phyloP scores from a whole-genome alignment of 176 grass and related monocot genomes.

The Cenchrus purpureus region DNA sequence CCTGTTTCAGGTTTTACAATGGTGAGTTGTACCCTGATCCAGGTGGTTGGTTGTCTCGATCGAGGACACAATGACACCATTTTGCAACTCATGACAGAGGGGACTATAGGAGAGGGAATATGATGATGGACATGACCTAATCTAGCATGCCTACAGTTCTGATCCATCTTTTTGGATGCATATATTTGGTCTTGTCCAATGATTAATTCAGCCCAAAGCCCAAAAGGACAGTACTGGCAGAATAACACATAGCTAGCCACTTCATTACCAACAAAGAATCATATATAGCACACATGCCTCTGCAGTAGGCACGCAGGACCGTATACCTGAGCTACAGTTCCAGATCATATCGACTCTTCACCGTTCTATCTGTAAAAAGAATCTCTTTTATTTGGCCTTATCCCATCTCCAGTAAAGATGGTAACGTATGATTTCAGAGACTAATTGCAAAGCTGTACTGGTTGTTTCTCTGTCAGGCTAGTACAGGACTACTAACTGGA shows the following conservation, averaged over 20 bases:
- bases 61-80: not conserved
- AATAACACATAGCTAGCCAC: not conserved
- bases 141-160: not conserved
- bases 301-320: not conserved
- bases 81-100: not conserved
- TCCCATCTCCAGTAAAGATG: not conserved
- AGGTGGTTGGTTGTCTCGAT: not conserved
- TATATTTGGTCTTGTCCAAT: not conserved
- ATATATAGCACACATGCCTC: slow-evolving; percentile 8
- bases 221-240: not conserved
- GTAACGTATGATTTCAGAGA: not conserved
- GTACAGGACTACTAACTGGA: not conserved
- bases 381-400: no score
- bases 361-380: not conserved
- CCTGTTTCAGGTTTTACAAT: not conserved
- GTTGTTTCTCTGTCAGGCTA: not conserved
- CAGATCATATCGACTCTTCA: not conserved
- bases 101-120: not conserved
- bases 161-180: not conserved
- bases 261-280: not conserved
- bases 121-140: slow-evolving; percentile 10
- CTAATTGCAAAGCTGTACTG: not conserved
- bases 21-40: no score
- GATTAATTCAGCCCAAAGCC: not conserved
- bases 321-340: not conserved